A percentile compares a stretch with the other conserved stretches of the same genome.
These are phyloP conservation scores for Irineochytrium annulatum DNA, from an alignment of 192 early-diverging fungal species.

Conservation along the genomic window DNA sequence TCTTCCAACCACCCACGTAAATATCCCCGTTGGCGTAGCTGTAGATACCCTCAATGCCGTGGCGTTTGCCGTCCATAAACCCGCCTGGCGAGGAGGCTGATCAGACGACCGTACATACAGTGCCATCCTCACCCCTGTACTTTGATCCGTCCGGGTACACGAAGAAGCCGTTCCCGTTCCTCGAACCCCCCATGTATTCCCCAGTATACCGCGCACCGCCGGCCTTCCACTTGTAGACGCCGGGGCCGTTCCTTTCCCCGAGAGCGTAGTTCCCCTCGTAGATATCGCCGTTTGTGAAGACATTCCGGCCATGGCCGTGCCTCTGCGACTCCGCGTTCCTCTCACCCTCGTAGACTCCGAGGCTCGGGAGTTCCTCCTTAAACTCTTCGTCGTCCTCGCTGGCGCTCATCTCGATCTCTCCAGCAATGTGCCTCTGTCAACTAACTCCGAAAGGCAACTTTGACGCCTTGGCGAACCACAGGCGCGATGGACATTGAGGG, in stretches of 20 bases:
- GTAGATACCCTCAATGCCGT: conserved; percentile 45
- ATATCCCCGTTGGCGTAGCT: conserved; percentile 52
- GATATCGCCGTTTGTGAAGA: conserved; percentile 55
- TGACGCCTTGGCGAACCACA: too few species aligned
- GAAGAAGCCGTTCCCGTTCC: conserved; percentile 49
- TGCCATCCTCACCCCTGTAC: conserved; percentile 39
- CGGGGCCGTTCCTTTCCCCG: conserved; percentile 43
- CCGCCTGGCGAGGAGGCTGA: conserved; percentile 23
- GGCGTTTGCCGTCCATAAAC: conserved; percentile 46
- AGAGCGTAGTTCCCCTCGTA: conserved; percentile 45
- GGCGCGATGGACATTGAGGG: too few species aligned
- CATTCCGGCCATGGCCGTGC: conserved; percentile 55
- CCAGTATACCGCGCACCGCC: conserved; percentile 47
- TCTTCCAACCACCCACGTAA: conserved; percentile 48
- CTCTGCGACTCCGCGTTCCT: conserved; percentile 45
- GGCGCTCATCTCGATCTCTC: too few species aligned
- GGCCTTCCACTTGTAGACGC: conserved; percentile 51
- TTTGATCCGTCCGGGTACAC: conserved; percentile 53
- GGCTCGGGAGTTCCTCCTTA: conserved; percentile 36
- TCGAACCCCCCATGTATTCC: conserved; percentile 41
- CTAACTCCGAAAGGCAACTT: too few species aligned
- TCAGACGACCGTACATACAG: background rate
- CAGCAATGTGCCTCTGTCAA: too few species aligned
- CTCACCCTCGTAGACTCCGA: conserved; percentile 59
- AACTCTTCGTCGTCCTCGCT: conserved; percentile 48